A percentile compares a stretch with the other conserved stretches of the same genome.
phyloP scores from a whole-genome alignment of 2,329 filamentous ascomycete genomes.

The Simplicillium aogashimaense region DNA sequence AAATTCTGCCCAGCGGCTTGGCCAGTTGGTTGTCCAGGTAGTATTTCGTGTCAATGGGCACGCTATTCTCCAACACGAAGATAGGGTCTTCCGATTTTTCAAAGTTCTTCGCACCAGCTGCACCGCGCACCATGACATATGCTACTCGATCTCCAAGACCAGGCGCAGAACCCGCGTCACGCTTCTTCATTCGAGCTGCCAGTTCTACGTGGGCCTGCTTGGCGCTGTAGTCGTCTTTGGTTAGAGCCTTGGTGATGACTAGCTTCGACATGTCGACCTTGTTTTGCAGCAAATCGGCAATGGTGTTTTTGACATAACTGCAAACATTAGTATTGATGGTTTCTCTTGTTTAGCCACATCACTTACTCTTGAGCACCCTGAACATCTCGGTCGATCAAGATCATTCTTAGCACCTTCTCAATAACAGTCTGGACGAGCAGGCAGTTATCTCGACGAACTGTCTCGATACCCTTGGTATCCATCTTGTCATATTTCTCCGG shows the following conservation, averaged over 20 bases:
- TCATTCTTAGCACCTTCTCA: conserved; percentile 90
- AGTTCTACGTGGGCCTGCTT: conserved; percentile 97
- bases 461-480: conserved; percentile 99
- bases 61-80: conserved; percentile 92
- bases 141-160: conserved; percentile 90
- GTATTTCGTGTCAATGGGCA: conserved; percentile 96
- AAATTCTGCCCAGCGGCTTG: conserved; percentile 89
- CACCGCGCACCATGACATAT: conserved; percentile 94
- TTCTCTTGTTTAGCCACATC: too few relatives aligned
- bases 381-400: conserved; percentile 86
- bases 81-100: conserved; percentile 96
- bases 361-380: conserved; percentile 71
- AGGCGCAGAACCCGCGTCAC: conserved; percentile 88
- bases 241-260: conserved; percentile 94
- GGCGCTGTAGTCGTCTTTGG: conserved; percentile 78
- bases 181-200: conserved; percentile 92
- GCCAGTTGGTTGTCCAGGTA: conserved; percentile 97
- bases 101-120: conserved; percentile 85
- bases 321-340: too few relatives aligned
- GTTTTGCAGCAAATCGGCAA: conserved; percentile 91
- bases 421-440: conserved; percentile 93
- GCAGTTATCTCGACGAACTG: conserved; percentile 93
- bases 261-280: conserved; percentile 98
- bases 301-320: conserved; percentile 83
- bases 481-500: conserved; percentile 96